These are phyloP conservation scores for Backusella tuberculispora DNA, from an alignment of 192 early-diverging fungal species.

Conservation along the genomic window DNA sequence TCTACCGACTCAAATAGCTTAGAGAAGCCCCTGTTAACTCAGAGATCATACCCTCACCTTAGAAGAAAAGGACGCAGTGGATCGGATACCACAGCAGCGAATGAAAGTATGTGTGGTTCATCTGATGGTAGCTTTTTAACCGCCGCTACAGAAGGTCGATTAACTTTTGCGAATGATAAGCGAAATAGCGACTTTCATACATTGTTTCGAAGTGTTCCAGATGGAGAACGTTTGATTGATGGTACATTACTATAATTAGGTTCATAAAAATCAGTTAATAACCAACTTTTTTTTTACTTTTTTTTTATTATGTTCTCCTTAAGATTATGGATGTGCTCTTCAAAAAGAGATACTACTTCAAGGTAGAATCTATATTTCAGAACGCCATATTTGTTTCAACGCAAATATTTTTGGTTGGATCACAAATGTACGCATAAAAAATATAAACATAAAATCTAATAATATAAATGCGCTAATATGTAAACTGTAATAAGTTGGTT, in stretches of 20 bases:
- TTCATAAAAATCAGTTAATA: neutral
- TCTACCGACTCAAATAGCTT: neutral
- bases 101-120: neutral
- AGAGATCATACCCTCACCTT: constrained; percentile 18
- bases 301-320: neutral
- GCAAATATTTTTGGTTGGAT: constrained; percentile 92
- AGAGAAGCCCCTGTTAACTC: neutral
- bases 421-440: constrained; percentile 57
- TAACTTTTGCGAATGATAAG: constrained; percentile 46
- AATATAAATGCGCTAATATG: constrained; percentile 7
- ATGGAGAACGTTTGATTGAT: constrained; percentile 59
- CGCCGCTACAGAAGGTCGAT: constrained; percentile 6
- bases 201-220: constrained; percentile 57
- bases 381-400: constrained; percentile 81
- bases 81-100: neutral
- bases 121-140: constrained; percentile 26
- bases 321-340: constrained; percentile 83
- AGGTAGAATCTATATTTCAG: constrained; percentile 81
- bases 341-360: constrained; percentile 90
- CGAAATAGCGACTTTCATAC: constrained; percentile 57
- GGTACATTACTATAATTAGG: constrained; percentile 40
- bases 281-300: neutral
- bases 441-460: neutral
- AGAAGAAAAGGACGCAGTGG: constrained; percentile 5
- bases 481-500: constrained; percentile 48